Base-by-base conservation (phyloP, 1,139 yeast species). In the Hanseniaspora uvarum region DNA sequence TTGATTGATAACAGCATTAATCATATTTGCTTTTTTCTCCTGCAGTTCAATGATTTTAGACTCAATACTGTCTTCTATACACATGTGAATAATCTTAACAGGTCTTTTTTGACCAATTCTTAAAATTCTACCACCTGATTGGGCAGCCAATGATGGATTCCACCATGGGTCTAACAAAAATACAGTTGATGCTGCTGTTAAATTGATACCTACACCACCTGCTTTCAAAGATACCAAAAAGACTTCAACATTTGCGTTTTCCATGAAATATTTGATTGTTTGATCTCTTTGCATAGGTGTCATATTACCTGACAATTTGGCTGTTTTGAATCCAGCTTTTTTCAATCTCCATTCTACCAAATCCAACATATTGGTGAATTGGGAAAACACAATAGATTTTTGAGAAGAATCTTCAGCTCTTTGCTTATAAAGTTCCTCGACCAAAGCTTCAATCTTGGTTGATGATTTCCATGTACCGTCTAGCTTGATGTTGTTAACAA, bases 101-200 rank as follows among this genome's bases (percentile, higher is more conserved):
- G 98, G 98, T 58, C 98, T 72, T 62, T 79, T 86, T 66, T 92
- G 99, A 5, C 97, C 97, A 59, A 92, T 92, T 70, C 98, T 80
- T 69, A 92, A 98, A 23, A 92, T 96, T 69, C 99, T 80, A 68
- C 94, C 99, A 71, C 95, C 95, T 49, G 95, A 85, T 67, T 92
- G 98, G 89, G 96, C 92, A 68, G 92, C 97, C 4, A 88, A 94
- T 62, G 95, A 84, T 0, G 97, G 97, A 65, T 92, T 92, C 97
- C 97, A 92, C 97, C 98, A 92, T 28, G 97, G 97, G 63, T 92
- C 98, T 74, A 92, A 75, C 51, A 92, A 75, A 61, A 92, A 92
- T 40, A 92, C 97, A 61, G 89, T 96, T 0, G 95, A 87, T 0
- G 98, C 98, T 65, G 94, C 98, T 63, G 96, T 89, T 61, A 92